A percentile compares a stretch with the other conserved stretches of the same genome.
Evolutionary conservation across 2,329 filamentous ascomycete species (phyloP).

Genomic region (Botrytis cinerea): DNA sequence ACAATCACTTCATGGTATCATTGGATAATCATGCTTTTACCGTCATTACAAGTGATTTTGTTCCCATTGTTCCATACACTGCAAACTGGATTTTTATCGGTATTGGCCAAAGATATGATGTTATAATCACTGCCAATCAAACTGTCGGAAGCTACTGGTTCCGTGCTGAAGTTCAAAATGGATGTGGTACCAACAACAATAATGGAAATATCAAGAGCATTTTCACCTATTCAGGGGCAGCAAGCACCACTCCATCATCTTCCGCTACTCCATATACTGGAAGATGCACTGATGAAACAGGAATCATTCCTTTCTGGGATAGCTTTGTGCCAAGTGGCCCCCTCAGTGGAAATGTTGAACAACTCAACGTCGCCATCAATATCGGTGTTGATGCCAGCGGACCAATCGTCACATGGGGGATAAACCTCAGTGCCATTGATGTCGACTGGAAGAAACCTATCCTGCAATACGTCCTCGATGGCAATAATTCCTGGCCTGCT

Average conservation of each 20-base stretch:
- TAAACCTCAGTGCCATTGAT: slow-evolving; percentile 36
- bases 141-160: slow-evolving; percentile 57
- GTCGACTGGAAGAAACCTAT: slow-evolving; percentile 48
- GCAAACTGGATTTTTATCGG: slow-evolving; percentile 48
- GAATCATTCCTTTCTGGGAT: slow-evolving; percentile 24
- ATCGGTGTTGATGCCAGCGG: slow-evolving; percentile 21
- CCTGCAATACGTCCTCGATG: slow-evolving; percentile 42
- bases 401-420: slow-evolving; percentile 27
- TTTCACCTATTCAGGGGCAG: slow-evolving; percentile 26
- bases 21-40: slow-evolving; percentile 58
- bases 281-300: slow-evolving; percentile 23
- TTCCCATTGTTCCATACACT: slow-evolving; percentile 56
- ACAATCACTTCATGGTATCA: slow-evolving; percentile 47
- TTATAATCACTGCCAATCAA: slow-evolving; percentile 49
- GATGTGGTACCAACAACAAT: slow-evolving; percentile 21
- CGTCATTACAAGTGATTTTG: slow-evolving; percentile 59
- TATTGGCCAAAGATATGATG: slow-evolving; percentile 47
- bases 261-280: slow-evolving; percentile 20
- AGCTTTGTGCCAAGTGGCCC: slow-evolving; percentile 21
- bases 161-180: slow-evolving; percentile 29
- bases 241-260: slow-evolving; percentile 19
- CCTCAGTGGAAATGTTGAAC: slow-evolving; percentile 1
- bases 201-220: slow-evolving; percentile 25
- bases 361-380: slow-evolving; percentile 21
- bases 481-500: slow-evolving; percentile 30